Conservation (phyloP, 805 yeast species). For the Debaryomyces prosopidis region DNA sequence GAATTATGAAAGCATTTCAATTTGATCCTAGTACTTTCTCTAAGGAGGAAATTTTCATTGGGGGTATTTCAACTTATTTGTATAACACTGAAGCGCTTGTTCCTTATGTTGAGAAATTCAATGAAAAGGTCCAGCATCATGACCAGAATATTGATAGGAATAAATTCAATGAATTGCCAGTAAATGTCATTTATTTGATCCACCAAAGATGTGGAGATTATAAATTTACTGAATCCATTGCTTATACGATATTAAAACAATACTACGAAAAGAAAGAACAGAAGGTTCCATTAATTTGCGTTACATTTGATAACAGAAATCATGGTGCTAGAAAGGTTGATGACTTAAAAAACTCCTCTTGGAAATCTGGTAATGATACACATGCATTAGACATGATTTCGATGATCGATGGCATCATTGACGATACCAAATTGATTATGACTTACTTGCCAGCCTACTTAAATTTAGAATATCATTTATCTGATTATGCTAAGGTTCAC, state of each 20-base stretch:
- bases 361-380: conserved; percentile 49
- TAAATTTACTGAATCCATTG: conserved; percentile 39
- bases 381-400: conserved; percentile 55
- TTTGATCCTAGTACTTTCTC: conserved; percentile 13
- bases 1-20: conserved; percentile 15
- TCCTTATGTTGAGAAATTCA: conserved; percentile 22
- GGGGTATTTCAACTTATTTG: conserved; percentile 47
- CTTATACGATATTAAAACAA: conserved; percentile 33
- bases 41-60: conserved; percentile 28
- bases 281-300: conserved; percentile 41
- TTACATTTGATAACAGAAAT: conserved; percentile 54
- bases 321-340: conserved; percentile 52
- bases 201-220: conserved; percentile 49
- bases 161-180: conserved; percentile 22
- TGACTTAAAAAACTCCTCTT: conserved; percentile 34
- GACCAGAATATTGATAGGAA: neutral
- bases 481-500: conserved; percentile 11
- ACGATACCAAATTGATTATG: conserved; percentile 45
- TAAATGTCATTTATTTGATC: conserved; percentile 43
- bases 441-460: conserved; percentile 45
- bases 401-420: conserved; percentile 46
- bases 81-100: conserved; percentile 38
- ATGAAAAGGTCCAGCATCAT: conserved; percentile 7
- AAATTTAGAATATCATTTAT: conserved; percentile 29
- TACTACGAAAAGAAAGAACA: conserved; percentile 19